phyloP scores from a whole-genome alignment of 106 monocot genomes.

The Xerophyta viscosa region DNA sequence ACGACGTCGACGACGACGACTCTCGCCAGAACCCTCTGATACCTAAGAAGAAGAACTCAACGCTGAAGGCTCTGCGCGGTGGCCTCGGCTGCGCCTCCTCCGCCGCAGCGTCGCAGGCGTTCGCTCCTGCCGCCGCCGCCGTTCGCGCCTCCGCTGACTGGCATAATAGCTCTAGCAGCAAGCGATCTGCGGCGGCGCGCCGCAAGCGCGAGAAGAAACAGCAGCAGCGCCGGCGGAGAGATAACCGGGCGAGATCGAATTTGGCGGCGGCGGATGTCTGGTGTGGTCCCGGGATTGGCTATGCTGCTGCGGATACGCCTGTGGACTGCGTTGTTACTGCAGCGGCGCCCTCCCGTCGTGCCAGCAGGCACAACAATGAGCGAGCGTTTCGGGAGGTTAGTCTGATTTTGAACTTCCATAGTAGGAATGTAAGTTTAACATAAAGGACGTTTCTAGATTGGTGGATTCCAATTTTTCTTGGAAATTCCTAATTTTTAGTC shows the following conservation, averaged over 20 bases:
- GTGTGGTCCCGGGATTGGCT: not conserved
- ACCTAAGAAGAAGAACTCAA: no score
- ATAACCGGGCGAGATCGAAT: not conserved
- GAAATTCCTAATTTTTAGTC: no score
- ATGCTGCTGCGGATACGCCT: not conserved
- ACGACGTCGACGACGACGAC: no score
- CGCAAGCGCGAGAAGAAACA: not conserved
- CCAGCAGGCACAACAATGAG: no score
- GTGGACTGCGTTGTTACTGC: not conserved
- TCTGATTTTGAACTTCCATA: no score
- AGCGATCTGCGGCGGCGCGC: not conserved
- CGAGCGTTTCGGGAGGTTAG: no score
- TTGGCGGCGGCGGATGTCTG: not conserved
- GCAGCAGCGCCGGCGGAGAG: no score
- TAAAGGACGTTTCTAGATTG: no score
- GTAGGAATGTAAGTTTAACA: no score
- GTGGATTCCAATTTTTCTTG: no score
- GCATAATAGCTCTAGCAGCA: not conserved
- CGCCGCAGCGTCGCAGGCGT: not conserved
- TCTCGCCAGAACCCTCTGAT: no score
- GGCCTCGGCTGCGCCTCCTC: not conserved
- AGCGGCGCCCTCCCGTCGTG: no score
- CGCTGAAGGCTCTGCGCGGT: not conserved
- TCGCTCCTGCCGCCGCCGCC: not conserved
- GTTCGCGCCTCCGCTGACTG: not conserved